phyloP scores from a whole-genome alignment of 208 protist species.

The Wallacemonas sp. region DNA sequence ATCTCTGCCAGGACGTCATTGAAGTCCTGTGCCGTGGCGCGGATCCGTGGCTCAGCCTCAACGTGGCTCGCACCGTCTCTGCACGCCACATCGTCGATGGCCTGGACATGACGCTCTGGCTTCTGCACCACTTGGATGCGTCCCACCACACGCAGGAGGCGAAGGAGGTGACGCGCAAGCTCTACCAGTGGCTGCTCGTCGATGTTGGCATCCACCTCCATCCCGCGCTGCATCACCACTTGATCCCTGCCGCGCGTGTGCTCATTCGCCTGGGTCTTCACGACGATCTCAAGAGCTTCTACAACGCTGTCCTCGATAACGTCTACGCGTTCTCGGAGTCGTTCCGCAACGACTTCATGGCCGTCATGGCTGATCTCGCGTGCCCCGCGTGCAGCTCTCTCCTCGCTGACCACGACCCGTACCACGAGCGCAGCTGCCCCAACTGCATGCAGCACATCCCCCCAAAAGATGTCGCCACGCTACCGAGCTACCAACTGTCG shows the following conservation, averaged over 20 bases:
- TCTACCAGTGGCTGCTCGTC: conserved; percentile 82
- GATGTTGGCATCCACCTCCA: conserved; percentile 85
- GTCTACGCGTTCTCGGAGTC: conserved; percentile 57
- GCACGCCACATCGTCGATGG: conserved; percentile 73
- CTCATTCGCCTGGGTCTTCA: conserved; percentile 69
- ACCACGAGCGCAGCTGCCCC: conserved; percentile 60
- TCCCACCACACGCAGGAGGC: conserved; percentile 77
- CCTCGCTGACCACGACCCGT: conserved; percentile 58
- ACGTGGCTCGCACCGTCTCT: conserved; percentile 63
- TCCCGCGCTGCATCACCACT: conserved; percentile 62
- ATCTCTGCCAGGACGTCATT: conserved; percentile 63
- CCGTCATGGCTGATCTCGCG: conserved; percentile 70
- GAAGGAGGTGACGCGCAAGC: conserved; percentile 55
- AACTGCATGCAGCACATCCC: conserved; percentile 69
- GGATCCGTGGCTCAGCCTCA: conserved; percentile 79
- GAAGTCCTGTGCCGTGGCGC: conserved; percentile 74
- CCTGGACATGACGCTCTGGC: conserved; percentile 80
- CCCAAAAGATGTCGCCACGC: conserved; percentile 41
- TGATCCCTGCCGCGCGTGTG: conserved; percentile 69
- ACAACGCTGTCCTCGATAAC: conserved; percentile 85
- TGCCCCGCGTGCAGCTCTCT: conserved; percentile 73
- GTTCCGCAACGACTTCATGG: conserved; percentile 71
- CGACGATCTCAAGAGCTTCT: conserved; percentile 67
- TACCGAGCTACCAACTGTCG: conserved; percentile 76
- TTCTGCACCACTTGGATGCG: conserved; percentile 74